Evolutionary conservation across 2,329 filamentous ascomycete genomes (phyloP).

Genomic region (Chaetomiaceae sp.): DNA sequence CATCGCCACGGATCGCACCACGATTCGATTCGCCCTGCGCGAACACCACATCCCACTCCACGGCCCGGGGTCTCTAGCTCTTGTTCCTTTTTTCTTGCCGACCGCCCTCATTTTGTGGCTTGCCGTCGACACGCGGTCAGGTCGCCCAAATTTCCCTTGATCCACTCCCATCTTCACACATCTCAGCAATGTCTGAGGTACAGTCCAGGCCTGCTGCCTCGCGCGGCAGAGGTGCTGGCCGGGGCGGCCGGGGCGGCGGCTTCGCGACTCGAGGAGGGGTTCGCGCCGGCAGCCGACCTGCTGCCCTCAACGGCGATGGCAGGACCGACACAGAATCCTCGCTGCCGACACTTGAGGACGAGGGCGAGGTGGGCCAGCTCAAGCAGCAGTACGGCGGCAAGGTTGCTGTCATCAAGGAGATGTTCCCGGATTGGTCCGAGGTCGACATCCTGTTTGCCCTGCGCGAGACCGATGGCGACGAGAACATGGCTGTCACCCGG

Average conservation of each 20-base stretch:
- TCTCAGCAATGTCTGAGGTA: slow-evolving; percentile 82
- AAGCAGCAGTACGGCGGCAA: slow-evolving; percentile 83
- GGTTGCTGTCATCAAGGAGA: slow-evolving; percentile 76
- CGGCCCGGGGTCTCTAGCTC: background rate
- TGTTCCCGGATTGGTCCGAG: slow-evolving; percentile 94
- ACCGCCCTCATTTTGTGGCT: slow-evolving; percentile 15
- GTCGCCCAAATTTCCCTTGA: slow-evolving; percentile 28
- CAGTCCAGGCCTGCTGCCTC: slow-evolving; percentile 74
- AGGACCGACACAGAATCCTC: slow-evolving; percentile 53
- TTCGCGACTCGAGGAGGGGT: slow-evolving; percentile 64
- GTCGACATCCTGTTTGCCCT: slow-evolving; percentile 90
- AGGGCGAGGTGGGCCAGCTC: slow-evolving; percentile 84
- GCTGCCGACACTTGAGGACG: slow-evolving; percentile 61
- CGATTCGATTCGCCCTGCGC: slow-evolving; percentile 22
- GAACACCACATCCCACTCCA: slow-evolving; percentile 10
- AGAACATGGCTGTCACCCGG: slow-evolving; percentile 66
- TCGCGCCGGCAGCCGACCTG: slow-evolving; percentile 48
- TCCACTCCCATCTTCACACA: slow-evolving; percentile 31
- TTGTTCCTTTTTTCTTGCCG: background rate
- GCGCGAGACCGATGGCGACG: slow-evolving; percentile 78
- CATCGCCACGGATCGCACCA: slow-evolving; percentile 24
- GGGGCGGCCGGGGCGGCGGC: slow-evolving; percentile 76
- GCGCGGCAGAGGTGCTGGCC: slow-evolving; percentile 85
- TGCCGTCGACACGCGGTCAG: slow-evolving; percentile 23
- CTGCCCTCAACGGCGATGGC: slow-evolving; percentile 63